Conservation (phyloP, 192 early-diverging fungal genomes). For the Phlyctochytrium planicorne region DNA sequence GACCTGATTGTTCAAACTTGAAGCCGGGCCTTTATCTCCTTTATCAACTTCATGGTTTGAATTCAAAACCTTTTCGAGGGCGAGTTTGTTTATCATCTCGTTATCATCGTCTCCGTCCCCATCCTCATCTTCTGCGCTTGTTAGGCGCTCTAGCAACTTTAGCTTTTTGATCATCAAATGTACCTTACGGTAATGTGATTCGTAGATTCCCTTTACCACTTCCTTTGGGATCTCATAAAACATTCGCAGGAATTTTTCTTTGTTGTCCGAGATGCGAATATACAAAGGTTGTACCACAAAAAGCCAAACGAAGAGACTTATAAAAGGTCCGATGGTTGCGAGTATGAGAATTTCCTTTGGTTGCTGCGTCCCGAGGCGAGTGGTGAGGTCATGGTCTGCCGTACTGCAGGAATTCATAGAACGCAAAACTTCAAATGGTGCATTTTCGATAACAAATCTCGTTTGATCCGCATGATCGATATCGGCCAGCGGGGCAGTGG, state of each 20-base stretch:
- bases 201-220: constrained; percentile 42
- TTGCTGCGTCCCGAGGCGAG: not conserved
- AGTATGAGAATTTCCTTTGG: constrained; percentile 3
- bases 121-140: constrained; percentile 29
- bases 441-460: constrained; percentile 13
- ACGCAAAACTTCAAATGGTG: constrained; percentile 12
- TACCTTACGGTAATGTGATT: constrained; percentile 26
- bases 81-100: constrained; percentile 5
- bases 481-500: not conserved
- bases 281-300: constrained; percentile 35
- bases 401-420: constrained; percentile 27
- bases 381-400: not conserved
- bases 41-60: not conserved
- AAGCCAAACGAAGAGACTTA: constrained; percentile 23
- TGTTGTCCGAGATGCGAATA: not conserved
- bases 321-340: constrained; percentile 22
- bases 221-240: constrained; percentile 47
- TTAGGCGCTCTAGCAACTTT: constrained; percentile 3
- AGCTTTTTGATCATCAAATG: not conserved
- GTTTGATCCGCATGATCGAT: not conserved
- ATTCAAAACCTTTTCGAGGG: not conserved
- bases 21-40: not conserved
- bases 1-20: not conserved
- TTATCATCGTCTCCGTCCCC: constrained; percentile 17
- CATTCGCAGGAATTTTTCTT: constrained; percentile 7